These are phyloP conservation scores for Mycosphaerelloides madeirae DNA, from an alignment of 2,329 filamentous ascomycete species.

Conservation along the genomic window DNA sequence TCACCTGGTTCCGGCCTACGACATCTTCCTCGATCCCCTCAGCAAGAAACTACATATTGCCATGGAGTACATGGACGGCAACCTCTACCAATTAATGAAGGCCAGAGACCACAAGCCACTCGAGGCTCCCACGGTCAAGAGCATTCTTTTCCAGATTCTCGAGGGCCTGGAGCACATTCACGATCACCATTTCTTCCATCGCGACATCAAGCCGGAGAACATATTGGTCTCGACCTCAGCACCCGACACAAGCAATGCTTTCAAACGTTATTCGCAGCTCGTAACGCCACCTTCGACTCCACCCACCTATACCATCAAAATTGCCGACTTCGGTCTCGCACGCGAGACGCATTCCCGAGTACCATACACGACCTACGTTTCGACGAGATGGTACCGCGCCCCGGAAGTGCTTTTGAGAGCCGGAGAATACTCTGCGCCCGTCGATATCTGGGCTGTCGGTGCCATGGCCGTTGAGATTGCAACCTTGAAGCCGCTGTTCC, in stretches of 20 bases:
- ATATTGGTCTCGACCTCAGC: slow-evolving; percentile 92
- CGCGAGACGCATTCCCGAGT: slow-evolving; percentile 94
- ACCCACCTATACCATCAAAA: slow-evolving; percentile 92
- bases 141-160: slow-evolving; percentile 95
- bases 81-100: slow-evolving; percentile 98
- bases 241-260: slow-evolving; percentile 75
- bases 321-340: slow-evolving; percentile 96
- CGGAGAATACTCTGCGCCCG: slow-evolving; percentile 93
- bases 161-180: slow-evolving; percentile 96
- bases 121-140: slow-evolving; percentile 89
- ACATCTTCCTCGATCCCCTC: slow-evolving; percentile 96
- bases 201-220: slow-evolving; percentile 98
- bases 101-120: slow-evolving; percentile 90
- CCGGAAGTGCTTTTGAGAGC: slow-evolving; percentile 91
- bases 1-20: slow-evolving; percentile 92
- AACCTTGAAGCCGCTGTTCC: slow-evolving; percentile 92
- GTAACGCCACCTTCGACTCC: slow-evolving; percentile 94
- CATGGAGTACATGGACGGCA: slow-evolving; percentile 99
- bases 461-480: slow-evolving; percentile 98
- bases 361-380: slow-evolving; percentile 97
- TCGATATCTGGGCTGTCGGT: slow-evolving; percentile 97
- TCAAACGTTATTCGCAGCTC: slow-evolving; percentile 86
- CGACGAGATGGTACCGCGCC: slow-evolving; percentile 90
- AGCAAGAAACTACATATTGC: slow-evolving; percentile 95
- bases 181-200: slow-evolving; percentile 94